A percentile compares a stretch with the other conserved stretches of the same genome.
Conservation (phyloP, 2,329 filamentous ascomycete species). For the Ophiosphaerella narmari region DNA sequence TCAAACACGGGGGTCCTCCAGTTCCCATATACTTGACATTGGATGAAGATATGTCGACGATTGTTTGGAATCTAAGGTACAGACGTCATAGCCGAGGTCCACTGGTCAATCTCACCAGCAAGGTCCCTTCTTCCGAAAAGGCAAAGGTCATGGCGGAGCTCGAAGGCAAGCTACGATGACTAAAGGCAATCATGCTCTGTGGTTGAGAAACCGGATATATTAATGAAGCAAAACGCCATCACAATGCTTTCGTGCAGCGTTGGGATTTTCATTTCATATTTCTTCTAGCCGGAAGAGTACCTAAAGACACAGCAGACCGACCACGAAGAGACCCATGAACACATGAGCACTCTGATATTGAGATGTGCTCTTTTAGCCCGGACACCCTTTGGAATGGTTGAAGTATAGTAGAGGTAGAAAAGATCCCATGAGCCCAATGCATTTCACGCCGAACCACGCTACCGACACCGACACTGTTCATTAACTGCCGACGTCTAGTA, state of each 20-base stretch:
- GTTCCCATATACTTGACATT: background rate
- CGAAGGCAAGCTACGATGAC: background rate
- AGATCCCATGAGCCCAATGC: conserved; percentile 46
- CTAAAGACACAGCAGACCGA: conserved; percentile 43
- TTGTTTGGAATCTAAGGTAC: conserved; percentile 26
- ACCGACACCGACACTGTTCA: conserved; percentile 35
- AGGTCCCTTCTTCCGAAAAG: too few species aligned
- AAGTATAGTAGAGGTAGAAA: conserved; percentile 45
- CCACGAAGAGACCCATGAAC: conserved; percentile 47
- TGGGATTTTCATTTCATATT: conserved; percentile 47
- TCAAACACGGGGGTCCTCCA: background rate
- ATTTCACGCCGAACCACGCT: conserved; percentile 43
- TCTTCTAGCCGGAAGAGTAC: conserved; percentile 46
- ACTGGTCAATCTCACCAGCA: conserved; percentile 12
- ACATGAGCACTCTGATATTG: conserved; percentile 41
- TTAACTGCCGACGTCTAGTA: conserved; percentile 68
- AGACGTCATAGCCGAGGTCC: conserved; percentile 36
- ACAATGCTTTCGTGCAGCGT: conserved; percentile 40
- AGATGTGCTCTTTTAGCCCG: conserved; percentile 46
- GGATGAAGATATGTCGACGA: conserved; percentile 2
- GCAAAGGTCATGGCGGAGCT: background rate
- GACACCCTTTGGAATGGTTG: conserved; percentile 44
- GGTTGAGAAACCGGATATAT: conserved; percentile 25
- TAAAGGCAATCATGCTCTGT: too few species aligned
- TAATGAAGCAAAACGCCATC: conserved; percentile 39